phyloP scores from a whole-genome alignment of 192 early-diverging fungal species.

The Coemansia sp. region DNA sequence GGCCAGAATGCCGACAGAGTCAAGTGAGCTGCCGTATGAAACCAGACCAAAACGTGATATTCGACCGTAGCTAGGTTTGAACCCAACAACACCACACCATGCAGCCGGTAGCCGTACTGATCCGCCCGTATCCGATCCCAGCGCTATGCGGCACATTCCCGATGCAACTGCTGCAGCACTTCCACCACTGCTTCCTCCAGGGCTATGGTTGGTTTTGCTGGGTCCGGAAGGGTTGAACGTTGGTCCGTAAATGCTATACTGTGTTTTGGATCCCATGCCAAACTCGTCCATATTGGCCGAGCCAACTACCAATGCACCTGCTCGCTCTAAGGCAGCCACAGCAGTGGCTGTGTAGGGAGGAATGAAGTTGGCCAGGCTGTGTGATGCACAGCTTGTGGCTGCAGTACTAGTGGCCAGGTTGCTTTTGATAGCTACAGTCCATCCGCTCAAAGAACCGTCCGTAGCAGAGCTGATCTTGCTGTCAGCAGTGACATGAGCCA shows the following conservation, averaged over 20 bases:
- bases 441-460: slow-evolving; percentile 58
- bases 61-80: slow-evolving; percentile 89
- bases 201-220: slow-evolving; percentile 1
- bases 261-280: slow-evolving; percentile 79
- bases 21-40: slow-evolving; percentile 82
- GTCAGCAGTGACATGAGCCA: slow-evolving; percentile 1
- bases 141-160: slow-evolving; percentile 72
- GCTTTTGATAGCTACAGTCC: slow-evolving; percentile 74
- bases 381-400: slow-evolving; percentile 77
- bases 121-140: slow-evolving; percentile 95
- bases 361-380: slow-evolving; percentile 58
- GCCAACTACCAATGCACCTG: slow-evolving; percentile 69
- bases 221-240: slow-evolving; percentile 21
- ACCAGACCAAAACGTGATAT: slow-evolving; percentile 82
- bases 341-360: slow-evolving; percentile 62
- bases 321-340: slow-evolving; percentile 57
- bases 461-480: background rate
- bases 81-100: slow-evolving; percentile 90
- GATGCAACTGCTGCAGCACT: slow-evolving; percentile 86
- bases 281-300: slow-evolving; percentile 96
- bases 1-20: slow-evolving; percentile 82
- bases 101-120: slow-evolving; percentile 91
- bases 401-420: slow-evolving; percentile 66
- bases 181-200: slow-evolving; percentile 92
- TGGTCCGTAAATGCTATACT: slow-evolving; percentile 34